Conservation (phyloP, 2,329 filamentous ascomycete species). For the Aureobasidium lini region DNA sequence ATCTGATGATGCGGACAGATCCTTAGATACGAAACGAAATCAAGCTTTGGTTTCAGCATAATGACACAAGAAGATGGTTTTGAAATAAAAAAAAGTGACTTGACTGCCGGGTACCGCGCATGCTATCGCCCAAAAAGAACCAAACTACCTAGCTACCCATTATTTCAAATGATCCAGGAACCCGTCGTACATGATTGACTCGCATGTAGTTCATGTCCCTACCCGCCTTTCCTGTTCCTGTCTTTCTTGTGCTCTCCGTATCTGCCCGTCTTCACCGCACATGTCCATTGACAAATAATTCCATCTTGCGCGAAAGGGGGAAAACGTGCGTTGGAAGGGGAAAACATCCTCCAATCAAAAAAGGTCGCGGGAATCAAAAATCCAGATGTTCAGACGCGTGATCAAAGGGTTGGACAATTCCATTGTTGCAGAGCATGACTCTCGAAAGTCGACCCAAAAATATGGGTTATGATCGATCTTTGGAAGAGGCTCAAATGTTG, state of each 20-base stretch:
- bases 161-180: constrained; percentile 8
- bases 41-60: not conserved
- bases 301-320: not conserved
- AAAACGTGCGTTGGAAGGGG: not conserved
- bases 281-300: not conserved
- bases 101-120: not conserved
- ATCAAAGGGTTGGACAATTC: not conserved
- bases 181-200: not conserved
- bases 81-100: not conserved
- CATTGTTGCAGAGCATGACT: not conserved
- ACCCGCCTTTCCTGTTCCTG: constrained; percentile 2
- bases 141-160: not conserved
- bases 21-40: not conserved
- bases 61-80: no score
- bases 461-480: not conserved
- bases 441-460: not conserved
- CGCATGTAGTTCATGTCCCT: constrained; percentile 5
- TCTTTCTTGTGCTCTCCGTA: not conserved
- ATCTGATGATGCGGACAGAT: not conserved
- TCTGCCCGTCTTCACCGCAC: not conserved
- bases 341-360: not conserved
- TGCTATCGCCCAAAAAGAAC: not conserved
- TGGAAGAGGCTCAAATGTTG: not conserved
- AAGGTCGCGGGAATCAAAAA: not conserved
- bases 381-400: not conserved